These are phyloP conservation scores for Diaporthe amygdali DNA, from an alignment of 2,329 filamentous ascomycete genomes.

Conservation along the genomic window DNA sequence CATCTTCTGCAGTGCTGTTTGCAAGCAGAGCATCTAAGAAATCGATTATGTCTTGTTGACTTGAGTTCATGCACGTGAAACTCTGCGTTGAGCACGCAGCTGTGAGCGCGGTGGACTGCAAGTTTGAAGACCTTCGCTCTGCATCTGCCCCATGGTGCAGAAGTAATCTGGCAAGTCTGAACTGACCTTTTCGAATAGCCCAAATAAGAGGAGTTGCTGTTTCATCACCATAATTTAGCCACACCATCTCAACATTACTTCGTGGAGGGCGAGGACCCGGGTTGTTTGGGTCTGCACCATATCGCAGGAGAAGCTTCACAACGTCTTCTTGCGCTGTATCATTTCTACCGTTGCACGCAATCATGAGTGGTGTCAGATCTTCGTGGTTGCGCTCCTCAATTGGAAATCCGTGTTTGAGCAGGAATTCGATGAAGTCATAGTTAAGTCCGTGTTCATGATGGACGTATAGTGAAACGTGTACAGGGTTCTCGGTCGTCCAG, in stretches of 20 bases:
- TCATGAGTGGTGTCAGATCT: background rate
- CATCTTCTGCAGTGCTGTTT: background rate
- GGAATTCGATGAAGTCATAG: background rate
- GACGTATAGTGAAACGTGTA: background rate
- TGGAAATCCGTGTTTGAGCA: background rate
- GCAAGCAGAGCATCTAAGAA: background rate
- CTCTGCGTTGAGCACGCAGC: background rate
- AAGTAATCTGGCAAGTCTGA: background rate
- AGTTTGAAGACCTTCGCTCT: background rate
- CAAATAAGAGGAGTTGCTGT: background rate
- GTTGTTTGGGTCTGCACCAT: background rate
- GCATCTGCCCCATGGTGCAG: background rate
- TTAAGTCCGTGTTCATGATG: too few species aligned
- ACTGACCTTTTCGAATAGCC: background rate
- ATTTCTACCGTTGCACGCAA: background rate
- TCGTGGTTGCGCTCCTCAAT: background rate
- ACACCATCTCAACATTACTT: rapidly evolving
- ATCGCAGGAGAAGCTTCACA: background rate
- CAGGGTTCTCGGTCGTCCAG: background rate
- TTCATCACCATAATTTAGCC: background rate
- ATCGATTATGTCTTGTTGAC: too few species aligned
- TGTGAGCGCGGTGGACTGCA: background rate
- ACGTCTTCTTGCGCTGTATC: background rate
- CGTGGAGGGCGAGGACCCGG: background rate
- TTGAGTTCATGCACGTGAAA: background rate